Evolutionary conservation across 208 protist genomes (phyloP), one percentile per base, ranked within the genome.

Genomic region (Acanthamoeba triangularis): DNA sequence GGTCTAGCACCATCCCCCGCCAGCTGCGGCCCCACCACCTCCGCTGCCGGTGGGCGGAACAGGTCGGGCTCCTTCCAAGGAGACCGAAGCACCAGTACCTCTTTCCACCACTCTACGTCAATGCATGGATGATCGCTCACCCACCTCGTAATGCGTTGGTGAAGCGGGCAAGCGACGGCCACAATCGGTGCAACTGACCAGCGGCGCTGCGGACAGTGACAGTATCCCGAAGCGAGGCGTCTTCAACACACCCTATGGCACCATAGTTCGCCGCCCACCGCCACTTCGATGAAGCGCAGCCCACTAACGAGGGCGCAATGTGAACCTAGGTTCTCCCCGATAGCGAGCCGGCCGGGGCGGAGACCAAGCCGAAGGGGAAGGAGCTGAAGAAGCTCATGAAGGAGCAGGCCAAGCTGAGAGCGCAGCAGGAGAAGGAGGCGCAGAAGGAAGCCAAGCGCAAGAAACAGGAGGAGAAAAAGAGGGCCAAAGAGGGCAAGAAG

Each of bases 371-470:
- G 11, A 49, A n/a, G 47, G 49, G 30, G 16, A 67, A 65, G 52
- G 30, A 37, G 47, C 14, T 65, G 33, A 56, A 90, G 52, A 30
- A 52, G 87, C 61, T 25, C 33, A 82, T 41, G 41, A 49, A 82
- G 30, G 44, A 72, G 18, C 59, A 93, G 52, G 63, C 61, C 59
- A 93, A 93, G 87, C 18, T 14, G 25, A 76, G 41, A 37, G 35
- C 35, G 59, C n/a, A 76, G 47, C 5, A 76, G 35, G 87, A 67
- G 61, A 93, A 93, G 47, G 82, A 90, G 37, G 82, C 28, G 30
- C 82, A 28, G 14, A 90, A 67, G 56, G 82, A 90, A 35, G 82
- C 82, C 23, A 90, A 93, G 47, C 59, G 54, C 28, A 93, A 54
- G 35, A 25, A 33, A 13, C 33, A 44, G 28, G 87, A 59, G 87